Conservation (phyloP, 202 grass and related monocot genomes). For the Sporobolus alterniflorus region DNA sequence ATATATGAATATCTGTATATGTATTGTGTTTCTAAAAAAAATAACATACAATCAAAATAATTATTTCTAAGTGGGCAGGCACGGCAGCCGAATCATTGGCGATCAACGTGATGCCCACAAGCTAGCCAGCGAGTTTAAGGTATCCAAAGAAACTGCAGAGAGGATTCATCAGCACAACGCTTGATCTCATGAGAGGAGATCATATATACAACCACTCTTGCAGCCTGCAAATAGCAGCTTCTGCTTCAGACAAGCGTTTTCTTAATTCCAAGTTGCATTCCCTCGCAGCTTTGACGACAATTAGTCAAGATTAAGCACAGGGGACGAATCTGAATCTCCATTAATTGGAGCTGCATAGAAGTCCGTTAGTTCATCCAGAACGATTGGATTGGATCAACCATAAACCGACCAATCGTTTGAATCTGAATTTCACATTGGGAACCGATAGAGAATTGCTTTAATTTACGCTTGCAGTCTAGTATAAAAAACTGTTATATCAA, state of each 20-base stretch:
- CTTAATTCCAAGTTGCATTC: slow-evolving; percentile 12
- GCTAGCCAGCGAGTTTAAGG: slow-evolving; percentile 35
- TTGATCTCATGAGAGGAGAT: slow-evolving; percentile 31
- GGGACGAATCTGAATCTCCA: slow-evolving; percentile 20
- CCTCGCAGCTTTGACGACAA: slow-evolving; percentile 14
- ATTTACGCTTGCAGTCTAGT: not conserved
- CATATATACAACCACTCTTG: not conserved
- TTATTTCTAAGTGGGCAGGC: slow-evolving; percentile 31
- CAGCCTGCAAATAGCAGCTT: slow-evolving; percentile 14
- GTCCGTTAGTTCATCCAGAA: not conserved
- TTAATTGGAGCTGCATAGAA: not conserved
- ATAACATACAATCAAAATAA: not conserved
- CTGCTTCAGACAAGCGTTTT: not conserved
- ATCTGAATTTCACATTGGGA: not conserved
- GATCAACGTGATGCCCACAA: slow-evolving; percentile 39
- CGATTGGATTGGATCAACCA: not conserved
- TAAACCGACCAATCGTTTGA: not conserved
- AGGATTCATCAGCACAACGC: not conserved
- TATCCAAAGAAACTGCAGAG: slow-evolving; percentile 40
- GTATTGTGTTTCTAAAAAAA: too few species aligned
- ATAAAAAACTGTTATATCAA: not conserved
- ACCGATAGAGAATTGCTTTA: not conserved
- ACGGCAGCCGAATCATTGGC: slow-evolving; percentile 28
- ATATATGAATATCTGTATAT: too few species aligned
- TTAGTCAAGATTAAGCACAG: slow-evolving; percentile 14